These are phyloP conservation scores for Neocallimastix lanati DNA, from an alignment of 192 early-diverging fungal genomes.

Conservation along the genomic window DNA sequence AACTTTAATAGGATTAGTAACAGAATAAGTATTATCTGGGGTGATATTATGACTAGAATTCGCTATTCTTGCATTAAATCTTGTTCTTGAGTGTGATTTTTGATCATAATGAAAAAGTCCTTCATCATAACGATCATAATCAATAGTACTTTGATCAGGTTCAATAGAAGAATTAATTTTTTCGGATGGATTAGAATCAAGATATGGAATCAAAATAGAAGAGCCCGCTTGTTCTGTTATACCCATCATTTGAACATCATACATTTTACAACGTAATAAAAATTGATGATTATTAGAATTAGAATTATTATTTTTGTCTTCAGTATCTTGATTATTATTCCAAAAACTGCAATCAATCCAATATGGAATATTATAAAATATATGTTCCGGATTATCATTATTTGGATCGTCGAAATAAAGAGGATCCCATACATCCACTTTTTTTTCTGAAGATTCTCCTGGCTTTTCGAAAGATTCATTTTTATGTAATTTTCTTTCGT, in stretches of 20 bases:
- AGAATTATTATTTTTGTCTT: constrained; percentile 17
- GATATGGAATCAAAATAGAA: constrained; percentile 26
- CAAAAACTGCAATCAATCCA: constrained; percentile 92
- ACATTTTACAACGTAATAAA: constrained; percentile 56
- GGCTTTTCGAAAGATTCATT: constrained; percentile 1
- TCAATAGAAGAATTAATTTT: background rate
- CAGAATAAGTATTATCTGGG: background rate
- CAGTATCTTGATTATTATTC: constrained; percentile 3
- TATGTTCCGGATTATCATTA: constrained; percentile 7
- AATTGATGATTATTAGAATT: constrained; percentile 27
- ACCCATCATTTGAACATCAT: constrained; percentile 69
- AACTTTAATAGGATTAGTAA: background rate
- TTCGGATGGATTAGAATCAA: constrained; percentile 1
- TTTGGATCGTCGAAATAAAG: constrained; percentile 21
- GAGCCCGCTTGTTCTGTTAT: constrained; percentile 43
- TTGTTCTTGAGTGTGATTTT: background rate
- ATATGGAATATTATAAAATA: constrained; percentile 55
- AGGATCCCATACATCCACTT: constrained; percentile 21
- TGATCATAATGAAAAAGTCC: background rate
- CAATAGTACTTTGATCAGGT: background rate
- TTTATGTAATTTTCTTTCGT: background rate
- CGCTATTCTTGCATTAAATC: background rate
- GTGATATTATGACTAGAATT: background rate
- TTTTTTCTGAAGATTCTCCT: constrained; percentile 1
- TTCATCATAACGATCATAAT: background rate